Conservation (phyloP, 805 yeast species). For the Priceomyces fermenticarens region DNA sequence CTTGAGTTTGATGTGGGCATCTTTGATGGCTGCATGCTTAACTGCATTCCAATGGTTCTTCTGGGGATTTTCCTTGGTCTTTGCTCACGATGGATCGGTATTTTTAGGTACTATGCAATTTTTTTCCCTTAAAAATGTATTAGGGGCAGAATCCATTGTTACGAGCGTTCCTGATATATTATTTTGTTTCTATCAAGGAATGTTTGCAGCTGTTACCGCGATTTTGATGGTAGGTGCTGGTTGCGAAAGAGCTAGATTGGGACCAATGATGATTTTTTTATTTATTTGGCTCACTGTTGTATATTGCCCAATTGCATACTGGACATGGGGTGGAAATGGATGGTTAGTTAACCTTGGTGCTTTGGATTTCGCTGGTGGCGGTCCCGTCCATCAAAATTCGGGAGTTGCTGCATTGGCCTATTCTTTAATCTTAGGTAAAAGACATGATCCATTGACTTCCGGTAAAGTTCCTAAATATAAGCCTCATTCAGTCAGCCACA, state of each 20-base stretch:
- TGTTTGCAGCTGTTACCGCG: slow-evolving; percentile 94
- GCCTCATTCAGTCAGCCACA: slow-evolving; percentile 90
- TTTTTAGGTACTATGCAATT: slow-evolving; percentile 81
- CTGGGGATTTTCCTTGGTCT: slow-evolving; percentile 94
- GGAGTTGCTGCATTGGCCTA: slow-evolving; percentile 95
- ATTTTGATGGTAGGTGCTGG: slow-evolving; percentile 97
- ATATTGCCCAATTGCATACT: slow-evolving; percentile 92
- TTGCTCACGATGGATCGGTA: slow-evolving; percentile 62
- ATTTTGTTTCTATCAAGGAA: slow-evolving; percentile 89
- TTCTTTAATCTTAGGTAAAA: slow-evolving; percentile 87
- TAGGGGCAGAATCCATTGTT: slow-evolving; percentile 75
- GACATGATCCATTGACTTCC: slow-evolving; percentile 74
- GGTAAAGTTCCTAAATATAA: slow-evolving; percentile 80
- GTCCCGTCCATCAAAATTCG: slow-evolving; percentile 93
- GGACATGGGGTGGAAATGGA: slow-evolving; percentile 96
- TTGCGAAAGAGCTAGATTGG: slow-evolving; percentile 92
- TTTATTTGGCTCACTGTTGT: slow-evolving; percentile 95
- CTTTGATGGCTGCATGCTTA: slow-evolving; percentile 81
- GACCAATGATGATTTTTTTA: slow-evolving; percentile 93
- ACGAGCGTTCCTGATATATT: slow-evolving; percentile 82
- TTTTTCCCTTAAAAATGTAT: slow-evolving; percentile 75
- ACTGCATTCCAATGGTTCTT: slow-evolving; percentile 95
- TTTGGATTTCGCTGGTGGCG: slow-evolving; percentile 97
- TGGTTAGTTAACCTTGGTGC: slow-evolving; percentile 85
- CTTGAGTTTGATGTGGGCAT: slow-evolving; percentile 90